Evolutionary conservation across 805 yeast genomes (phyloP).

Genomic region (Metschnikowia gruessii): DNA sequence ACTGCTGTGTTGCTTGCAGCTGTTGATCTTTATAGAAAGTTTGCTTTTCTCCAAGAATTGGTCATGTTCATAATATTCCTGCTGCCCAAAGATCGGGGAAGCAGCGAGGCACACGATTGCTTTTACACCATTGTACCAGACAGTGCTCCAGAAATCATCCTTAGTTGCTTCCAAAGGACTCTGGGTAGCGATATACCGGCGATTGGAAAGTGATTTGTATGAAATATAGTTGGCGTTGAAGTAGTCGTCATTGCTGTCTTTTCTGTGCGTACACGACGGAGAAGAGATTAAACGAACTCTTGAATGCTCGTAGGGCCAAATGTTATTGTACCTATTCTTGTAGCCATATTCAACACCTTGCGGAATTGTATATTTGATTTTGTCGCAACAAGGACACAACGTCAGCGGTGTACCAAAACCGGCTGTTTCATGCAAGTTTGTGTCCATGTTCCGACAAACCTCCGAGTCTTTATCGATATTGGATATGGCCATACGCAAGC

Average conservation of each 20-base stretch:
- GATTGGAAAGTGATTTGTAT: constrained; percentile 24
- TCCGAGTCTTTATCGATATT: constrained; percentile 15
- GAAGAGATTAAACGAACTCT: constrained; percentile 56
- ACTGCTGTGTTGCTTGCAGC: constrained; percentile 10
- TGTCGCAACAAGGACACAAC: constrained; percentile 43
- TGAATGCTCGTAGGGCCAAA: constrained; percentile 82
- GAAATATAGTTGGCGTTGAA: constrained; percentile 45
- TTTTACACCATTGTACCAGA: constrained; percentile 34
- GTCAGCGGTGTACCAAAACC: constrained; percentile 39
- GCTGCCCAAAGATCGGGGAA: constrained; percentile 20
- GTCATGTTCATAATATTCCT: constrained; percentile 21
- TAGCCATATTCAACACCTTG: constrained; percentile 74
- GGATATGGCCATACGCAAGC: constrained; percentile 34
- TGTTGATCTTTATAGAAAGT: constrained; percentile 14
- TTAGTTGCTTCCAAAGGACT: constrained; percentile 41
- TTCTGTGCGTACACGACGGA: constrained; percentile 16
- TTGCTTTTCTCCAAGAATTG: constrained; percentile 18
- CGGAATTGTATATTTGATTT: constrained; percentile 38
- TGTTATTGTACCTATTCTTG: constrained; percentile 85
- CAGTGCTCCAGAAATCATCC: constrained; percentile 44
- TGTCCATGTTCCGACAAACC: constrained; percentile 7
- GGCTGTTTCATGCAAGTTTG: constrained; percentile 15
- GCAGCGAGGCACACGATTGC: constrained; percentile 38
- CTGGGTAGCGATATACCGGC: constrained; percentile 45
- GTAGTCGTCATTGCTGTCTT: constrained; percentile 35